Base-by-base conservation (phyloP, 306 rosid species). In the Pachyrhizus erosus region DNA sequence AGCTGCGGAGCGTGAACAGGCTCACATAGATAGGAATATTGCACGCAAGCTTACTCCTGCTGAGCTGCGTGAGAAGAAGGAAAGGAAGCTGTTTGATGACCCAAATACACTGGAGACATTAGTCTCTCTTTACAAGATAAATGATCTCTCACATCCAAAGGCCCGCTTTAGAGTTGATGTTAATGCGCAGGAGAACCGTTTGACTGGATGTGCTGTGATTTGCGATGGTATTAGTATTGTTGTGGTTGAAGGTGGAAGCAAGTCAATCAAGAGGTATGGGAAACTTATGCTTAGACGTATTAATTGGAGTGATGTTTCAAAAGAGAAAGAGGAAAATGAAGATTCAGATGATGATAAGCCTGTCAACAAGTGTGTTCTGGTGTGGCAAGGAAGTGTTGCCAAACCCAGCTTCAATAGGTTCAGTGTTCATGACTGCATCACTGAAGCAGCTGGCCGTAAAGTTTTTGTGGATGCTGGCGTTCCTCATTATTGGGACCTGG, bases 21-120 rank as follows among this genome's bases (percentile, higher is more conserved):
- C 99, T 85, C 99, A 95, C 87, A 92, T 88, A 34, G 99, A 95
- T 87, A 86, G 99, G 87, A 95, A 95, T 70, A 87, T 89, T 81
- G 97, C 99, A n/a, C 98, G 99, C 42, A 95, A 95, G 89, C 98
- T 95, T 77, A 95, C 99, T 62, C 99, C 98, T 15, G 93, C 98
- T 5, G 99, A 95, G 87, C 94, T 95, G 75, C 91, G 99, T 21
- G 99, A 95, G 82, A 95, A 95, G 90, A 95, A 95, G 84, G 96
- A 95, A 55, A 86, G 93, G 68, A 95, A 93, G 81, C 97, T 95
- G 60, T 95, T 95, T 85, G 99, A 89, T 40, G 99, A 93, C 66
- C 87, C 96, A 27, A 89, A 9, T 52, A 79, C 89, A 4, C 23
- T 85, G 67, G 99, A 95, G 79, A 86, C 94, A 48, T 69, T 90